phyloP scores from a whole-genome alignment of 305 asterid genomes.

The Fraxinus sp. region DNA sequence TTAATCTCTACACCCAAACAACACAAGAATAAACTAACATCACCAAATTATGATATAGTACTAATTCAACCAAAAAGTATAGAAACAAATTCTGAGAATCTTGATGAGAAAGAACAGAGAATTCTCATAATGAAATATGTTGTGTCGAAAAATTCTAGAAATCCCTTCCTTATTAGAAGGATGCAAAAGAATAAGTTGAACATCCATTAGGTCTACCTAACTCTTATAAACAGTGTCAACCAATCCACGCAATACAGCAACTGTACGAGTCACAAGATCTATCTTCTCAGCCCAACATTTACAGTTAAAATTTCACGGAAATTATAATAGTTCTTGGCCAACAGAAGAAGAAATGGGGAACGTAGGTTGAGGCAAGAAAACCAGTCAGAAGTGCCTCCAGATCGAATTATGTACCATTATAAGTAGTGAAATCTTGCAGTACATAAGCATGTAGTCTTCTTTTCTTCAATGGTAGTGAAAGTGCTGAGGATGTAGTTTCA shows the following conservation, averaged over 20 bases:
- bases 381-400: background rate
- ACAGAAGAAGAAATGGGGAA: background rate
- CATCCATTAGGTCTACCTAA: background rate
- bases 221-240: background rate
- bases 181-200: background rate
- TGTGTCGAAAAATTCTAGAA: background rate
- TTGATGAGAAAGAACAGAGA: background rate
- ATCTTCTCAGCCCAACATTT: background rate
- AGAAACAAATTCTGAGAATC: background rate
- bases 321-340: conserved; percentile 1
- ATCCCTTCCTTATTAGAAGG: background rate
- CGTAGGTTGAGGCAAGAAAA: background rate
- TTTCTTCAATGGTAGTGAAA: background rate
- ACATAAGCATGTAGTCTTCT: background rate
- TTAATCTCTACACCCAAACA: background rate
- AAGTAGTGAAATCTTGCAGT: background rate
- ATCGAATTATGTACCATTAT: background rate
- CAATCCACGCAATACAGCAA: background rate
- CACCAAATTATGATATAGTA: background rate
- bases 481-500: background rate
- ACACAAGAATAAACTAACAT: background rate
- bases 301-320: background rate
- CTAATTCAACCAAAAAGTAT: background rate
- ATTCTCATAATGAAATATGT: background rate
- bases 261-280: background rate